A percentile compares a stretch with the other conserved stretches of the same genome.
Evolutionary conservation across 257 asterid genomes (phyloP).

Genomic region (Salvia rosmarinus): DNA sequence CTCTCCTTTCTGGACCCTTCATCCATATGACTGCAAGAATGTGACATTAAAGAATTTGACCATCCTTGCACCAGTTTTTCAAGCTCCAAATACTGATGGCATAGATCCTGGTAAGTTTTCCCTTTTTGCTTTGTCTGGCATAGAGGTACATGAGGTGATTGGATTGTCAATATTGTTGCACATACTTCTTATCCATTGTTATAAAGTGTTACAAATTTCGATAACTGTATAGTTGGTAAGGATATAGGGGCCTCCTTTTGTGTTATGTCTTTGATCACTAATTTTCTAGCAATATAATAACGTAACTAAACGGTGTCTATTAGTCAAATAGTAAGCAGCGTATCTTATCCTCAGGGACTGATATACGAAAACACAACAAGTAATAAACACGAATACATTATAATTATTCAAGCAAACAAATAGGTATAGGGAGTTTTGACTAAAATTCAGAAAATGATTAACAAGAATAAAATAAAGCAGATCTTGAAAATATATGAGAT

Average conservation of each 20-base stretch:
- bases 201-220: no score
- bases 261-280: neutral
- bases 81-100: conserved; percentile 91
- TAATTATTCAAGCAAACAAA: no score
- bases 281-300: no score
- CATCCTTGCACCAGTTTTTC: conserved; percentile 65
- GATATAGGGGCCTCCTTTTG: conserved; percentile 5
- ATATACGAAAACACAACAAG: no score
- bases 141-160: neutral
- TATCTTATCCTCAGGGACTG: no score
- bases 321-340: no score
- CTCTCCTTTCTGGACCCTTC: conserved; percentile 91
- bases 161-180: conserved; percentile 16
- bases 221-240: neutral
- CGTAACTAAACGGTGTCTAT: no score
- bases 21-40: conserved; percentile 80
- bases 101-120: conserved; percentile 70
- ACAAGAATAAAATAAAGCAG: no score
- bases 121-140: neutral
- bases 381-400: no score
- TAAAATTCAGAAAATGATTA: no score
- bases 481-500: no score
- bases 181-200: conserved; percentile 8
- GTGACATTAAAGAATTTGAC: conserved; percentile 65
- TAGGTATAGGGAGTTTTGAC: no score